phyloP scores from a whole-genome alignment of 2,329 filamentous ascomycete genomes.

The Neodidymelliopsis sp. region DNA sequence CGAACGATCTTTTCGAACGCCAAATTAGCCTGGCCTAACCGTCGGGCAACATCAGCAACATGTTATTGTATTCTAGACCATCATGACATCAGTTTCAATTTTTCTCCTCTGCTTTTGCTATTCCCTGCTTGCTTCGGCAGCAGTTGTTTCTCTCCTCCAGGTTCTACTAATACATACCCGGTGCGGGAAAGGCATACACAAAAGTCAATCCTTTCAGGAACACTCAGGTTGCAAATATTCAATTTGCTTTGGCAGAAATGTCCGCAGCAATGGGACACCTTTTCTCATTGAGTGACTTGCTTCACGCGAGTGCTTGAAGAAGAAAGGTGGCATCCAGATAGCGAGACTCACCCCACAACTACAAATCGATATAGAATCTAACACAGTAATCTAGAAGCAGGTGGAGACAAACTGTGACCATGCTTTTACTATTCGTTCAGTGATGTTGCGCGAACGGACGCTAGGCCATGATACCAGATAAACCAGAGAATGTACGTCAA shows the following conservation, averaged over 20 bases:
- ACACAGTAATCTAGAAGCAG: too few species aligned
- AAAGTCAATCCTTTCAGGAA: constrained; percentile 4
- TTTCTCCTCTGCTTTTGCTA: constrained; percentile 20
- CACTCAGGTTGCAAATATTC: constrained; percentile 13
- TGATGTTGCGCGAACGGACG: too few species aligned
- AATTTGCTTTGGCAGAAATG: constrained; percentile 16
- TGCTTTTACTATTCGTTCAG: too few species aligned
- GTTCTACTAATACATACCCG: constrained; percentile 29
- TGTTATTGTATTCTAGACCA: constrained; percentile 30
- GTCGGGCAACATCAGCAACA: neutral
- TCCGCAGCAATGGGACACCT: constrained; percentile 32
- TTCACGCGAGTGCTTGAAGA: constrained; percentile 43
- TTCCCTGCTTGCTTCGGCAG: constrained; percentile 4
- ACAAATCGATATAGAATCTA: too few species aligned
- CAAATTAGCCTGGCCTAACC: constrained; percentile 4
- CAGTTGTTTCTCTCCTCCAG: neutral
- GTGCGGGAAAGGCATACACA: constrained; percentile 35
- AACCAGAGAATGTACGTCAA: too few species aligned
- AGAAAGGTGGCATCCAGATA: constrained; percentile 34
- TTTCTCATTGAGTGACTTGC: constrained; percentile 48
- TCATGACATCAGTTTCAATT: constrained; percentile 26
- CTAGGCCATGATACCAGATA: too few species aligned
- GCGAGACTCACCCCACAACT: too few species aligned
- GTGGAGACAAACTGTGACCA: too few species aligned
- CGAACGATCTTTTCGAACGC: constrained; percentile 14